These are phyloP conservation scores for Chenopodium suecicum DNA, from an alignment of 148 eudicot species.

Conservation along the genomic window DNA sequence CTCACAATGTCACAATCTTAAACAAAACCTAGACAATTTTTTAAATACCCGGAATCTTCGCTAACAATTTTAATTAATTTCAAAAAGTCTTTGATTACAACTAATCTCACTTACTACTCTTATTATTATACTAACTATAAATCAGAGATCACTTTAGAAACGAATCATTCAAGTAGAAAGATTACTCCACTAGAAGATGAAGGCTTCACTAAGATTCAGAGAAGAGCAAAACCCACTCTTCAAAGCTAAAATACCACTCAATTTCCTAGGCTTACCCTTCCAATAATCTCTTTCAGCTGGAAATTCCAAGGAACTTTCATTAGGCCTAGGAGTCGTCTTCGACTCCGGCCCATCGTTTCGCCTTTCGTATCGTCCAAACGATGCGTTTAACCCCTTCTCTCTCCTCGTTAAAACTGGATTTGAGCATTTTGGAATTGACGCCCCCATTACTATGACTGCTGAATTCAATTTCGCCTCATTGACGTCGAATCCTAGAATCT, in stretches of 20 bases:
- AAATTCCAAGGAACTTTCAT: constrained; percentile 61
- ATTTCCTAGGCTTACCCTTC: constrained; percentile 57
- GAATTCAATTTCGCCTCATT: constrained; percentile 45
- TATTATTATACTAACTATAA: too few relatives aligned
- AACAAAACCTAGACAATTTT: not conserved
- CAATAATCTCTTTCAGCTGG: constrained; percentile 67
- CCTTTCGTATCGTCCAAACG: constrained; percentile 75
- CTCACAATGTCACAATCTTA: not conserved
- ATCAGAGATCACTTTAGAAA: too few relatives aligned
- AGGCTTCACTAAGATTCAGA: constrained; percentile 80
- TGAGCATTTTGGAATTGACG: constrained; percentile 53
- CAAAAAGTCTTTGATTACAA: not conserved
- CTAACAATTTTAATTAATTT: not conserved
- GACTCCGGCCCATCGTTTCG: constrained; percentile 72
- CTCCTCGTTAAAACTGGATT: constrained; percentile 66
- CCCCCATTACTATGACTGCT: constrained; percentile 79
- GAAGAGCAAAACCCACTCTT: constrained; percentile 75
- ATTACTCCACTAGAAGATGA: constrained; percentile 38
- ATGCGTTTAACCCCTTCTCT: constrained; percentile 57
- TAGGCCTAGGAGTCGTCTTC: constrained; percentile 56
- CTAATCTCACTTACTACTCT: not conserved
- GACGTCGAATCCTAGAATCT: constrained; percentile 50
- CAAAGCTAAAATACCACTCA: constrained; percentile 75
- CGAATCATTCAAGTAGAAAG: not conserved
- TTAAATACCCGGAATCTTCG: not conserved